These are phyloP conservation scores for Amanita phalloides DNA, from an alignment of 768 basidiomycete species.

Conservation along the genomic window DNA sequence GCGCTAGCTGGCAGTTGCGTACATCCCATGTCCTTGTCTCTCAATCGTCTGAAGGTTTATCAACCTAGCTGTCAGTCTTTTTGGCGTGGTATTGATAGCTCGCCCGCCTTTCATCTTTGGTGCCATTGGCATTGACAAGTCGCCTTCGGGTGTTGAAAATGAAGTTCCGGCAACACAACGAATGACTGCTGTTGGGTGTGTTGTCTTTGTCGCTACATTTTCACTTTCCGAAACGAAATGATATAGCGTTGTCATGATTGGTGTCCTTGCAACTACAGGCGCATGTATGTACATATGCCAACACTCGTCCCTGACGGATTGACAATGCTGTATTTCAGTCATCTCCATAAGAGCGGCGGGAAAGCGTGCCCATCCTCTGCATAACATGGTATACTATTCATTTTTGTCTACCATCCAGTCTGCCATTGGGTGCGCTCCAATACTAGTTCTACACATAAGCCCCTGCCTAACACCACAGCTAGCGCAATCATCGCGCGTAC, in stretches of 20 bases:
- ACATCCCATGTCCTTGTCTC: background rate
- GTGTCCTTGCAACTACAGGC: conserved; percentile 51
- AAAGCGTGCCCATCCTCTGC: conserved; percentile 63
- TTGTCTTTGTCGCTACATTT: background rate
- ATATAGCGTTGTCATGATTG: conserved; percentile 47
- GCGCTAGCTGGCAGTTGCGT: conserved; percentile 33
- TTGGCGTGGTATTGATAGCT: conserved; percentile 76
- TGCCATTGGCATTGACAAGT: background rate
- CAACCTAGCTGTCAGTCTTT: conserved; percentile 44
- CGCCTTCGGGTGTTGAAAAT: too few species aligned
- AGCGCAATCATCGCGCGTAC: conserved; percentile 34
- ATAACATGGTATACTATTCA: conserved; percentile 61
- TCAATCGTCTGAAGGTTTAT: too few species aligned
- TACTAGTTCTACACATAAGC: background rate
- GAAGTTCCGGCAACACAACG: too few species aligned
- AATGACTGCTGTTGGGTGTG: conserved; percentile 3
- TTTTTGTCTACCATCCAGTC: conserved; percentile 37
- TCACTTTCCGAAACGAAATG: background rate
- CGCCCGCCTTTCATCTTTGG: conserved; percentile 71
- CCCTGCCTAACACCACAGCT: background rate
- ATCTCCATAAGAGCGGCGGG: conserved; percentile 55
- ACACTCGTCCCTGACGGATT: conserved; percentile 13
- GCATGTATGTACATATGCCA: conserved; percentile 35
- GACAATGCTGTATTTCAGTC: conserved; percentile 13
- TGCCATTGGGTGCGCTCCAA: conserved; percentile 18